Evolutionary conservation across 2,329 filamentous ascomycete species (phyloP).

Genomic region (Nigrograna mackinnonii): DNA sequence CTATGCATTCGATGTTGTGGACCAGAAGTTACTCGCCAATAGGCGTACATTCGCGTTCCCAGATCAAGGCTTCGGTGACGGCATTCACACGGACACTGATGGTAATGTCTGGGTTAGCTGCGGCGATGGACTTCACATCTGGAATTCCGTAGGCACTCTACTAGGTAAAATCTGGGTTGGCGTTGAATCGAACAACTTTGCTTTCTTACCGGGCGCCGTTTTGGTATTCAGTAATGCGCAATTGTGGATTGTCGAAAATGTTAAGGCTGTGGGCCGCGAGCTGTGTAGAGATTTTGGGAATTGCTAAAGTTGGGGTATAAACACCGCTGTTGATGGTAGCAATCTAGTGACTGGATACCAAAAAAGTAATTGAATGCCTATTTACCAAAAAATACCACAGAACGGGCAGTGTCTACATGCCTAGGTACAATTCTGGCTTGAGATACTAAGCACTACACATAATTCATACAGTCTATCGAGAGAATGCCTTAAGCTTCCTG

Average conservation of each 20-base stretch:
- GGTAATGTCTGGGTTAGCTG: constrained; percentile 62
- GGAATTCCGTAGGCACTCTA: constrained; percentile 52
- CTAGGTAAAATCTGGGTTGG: constrained; percentile 63
- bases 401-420: too few relatives aligned
- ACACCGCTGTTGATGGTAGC: too few relatives aligned
- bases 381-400: too few relatives aligned
- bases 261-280: constrained; percentile 39
- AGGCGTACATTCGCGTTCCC: constrained; percentile 59
- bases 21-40: constrained; percentile 38
- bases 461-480: too few relatives aligned
- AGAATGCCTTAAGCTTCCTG: too few relatives aligned
- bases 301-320: too few relatives aligned
- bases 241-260: constrained; percentile 38
- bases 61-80: constrained; percentile 61
- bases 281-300: constrained; percentile 37
- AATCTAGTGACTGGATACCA: too few relatives aligned
- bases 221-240: constrained; percentile 40
- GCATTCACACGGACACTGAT: constrained; percentile 56
- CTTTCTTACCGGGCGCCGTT: constrained; percentile 36
- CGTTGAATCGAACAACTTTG: constrained; percentile 40
- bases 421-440: too few relatives aligned
- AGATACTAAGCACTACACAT: too few relatives aligned
- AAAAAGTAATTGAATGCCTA: too few relatives aligned
- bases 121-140: constrained; percentile 60
- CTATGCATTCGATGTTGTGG: constrained; percentile 47